phyloP scores from a whole-genome alignment of 2,329 filamentous ascomycete species.

The Ophiocordyceps unilateralis region DNA sequence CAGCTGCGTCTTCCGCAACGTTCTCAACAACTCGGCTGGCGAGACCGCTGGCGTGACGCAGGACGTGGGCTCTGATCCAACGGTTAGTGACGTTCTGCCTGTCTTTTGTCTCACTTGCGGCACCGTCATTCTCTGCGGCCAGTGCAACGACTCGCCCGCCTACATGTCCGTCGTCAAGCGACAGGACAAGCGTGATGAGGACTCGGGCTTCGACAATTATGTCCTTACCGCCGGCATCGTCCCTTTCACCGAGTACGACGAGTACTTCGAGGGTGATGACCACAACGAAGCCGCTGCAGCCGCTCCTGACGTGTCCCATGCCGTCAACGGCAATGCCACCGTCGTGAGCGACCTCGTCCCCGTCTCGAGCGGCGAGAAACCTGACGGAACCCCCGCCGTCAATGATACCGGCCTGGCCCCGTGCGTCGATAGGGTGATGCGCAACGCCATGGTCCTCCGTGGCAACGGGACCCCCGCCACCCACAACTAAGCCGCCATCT shows the following conservation, averaged over 20 bases:
- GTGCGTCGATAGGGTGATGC: too few species aligned
- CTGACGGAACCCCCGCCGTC: background rate
- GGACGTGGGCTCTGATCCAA: conserved; percentile 93
- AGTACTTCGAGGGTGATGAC: conserved; percentile 15
- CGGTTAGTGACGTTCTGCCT: conserved; percentile 56
- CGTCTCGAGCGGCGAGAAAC: background rate
- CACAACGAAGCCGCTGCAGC: conserved; percentile 4
- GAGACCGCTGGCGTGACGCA: conserved; percentile 95
- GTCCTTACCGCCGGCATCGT: conserved; percentile 9
- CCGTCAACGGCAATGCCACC: background rate
- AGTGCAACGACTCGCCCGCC: conserved; percentile 15
- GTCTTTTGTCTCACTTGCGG: conserved; percentile 30
- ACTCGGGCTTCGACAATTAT: conserved; percentile 14
- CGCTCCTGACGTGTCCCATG: background rate
- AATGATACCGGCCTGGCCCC: too few species aligned
- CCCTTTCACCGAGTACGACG: conserved; percentile 20
- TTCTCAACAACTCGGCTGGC: conserved; percentile 76
- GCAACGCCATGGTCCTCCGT: too few species aligned
- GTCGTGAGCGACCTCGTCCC: background rate
- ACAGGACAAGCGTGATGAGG: conserved; percentile 6
- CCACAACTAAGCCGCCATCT: background rate
- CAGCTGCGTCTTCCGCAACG: conserved; percentile 88
- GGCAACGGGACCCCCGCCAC: too few species aligned
- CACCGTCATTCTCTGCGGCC: conserved; percentile 22
- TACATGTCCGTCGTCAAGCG: conserved; percentile 7